A percentile compares a stretch with the other conserved stretches of the same genome.
phyloP scores from a whole-genome alignment of 2,329 filamentous ascomycete species.

The Nakataea oryzae region DNA sequence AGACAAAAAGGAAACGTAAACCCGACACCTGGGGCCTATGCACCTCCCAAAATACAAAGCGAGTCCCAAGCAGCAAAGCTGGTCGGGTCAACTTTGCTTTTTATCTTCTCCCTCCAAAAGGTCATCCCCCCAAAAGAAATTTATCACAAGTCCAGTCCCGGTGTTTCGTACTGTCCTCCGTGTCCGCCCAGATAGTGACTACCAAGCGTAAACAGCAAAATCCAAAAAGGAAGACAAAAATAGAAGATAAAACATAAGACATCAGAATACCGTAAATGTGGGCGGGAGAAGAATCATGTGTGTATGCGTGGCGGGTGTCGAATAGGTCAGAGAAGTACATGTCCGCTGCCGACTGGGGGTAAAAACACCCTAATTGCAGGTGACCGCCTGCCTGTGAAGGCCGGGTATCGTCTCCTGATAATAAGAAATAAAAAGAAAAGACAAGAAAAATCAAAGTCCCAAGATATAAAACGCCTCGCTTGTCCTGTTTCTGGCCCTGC shows the following conservation, averaged over 20 bases:
- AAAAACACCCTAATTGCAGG: background rate
- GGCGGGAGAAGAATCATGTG: background rate
- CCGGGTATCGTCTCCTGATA: background rate
- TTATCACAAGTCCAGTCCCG: background rate
- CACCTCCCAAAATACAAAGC: background rate
- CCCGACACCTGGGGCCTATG: background rate
- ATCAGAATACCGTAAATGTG: background rate
- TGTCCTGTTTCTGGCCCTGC: background rate
- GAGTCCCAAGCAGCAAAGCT: background rate
- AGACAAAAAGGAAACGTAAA: constrained; percentile 14
- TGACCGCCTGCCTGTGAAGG: background rate
- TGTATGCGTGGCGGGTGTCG: no score
- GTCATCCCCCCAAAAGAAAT: background rate
- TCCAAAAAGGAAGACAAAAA: constrained; percentile 19
- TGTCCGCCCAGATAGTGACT: background rate
- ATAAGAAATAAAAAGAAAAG: background rate
- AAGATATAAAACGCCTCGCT: background rate
- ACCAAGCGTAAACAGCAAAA: background rate
- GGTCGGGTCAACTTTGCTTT: no score
- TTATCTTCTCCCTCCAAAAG: background rate
- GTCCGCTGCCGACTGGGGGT: background rate
- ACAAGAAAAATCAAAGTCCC: constrained; percentile 1
- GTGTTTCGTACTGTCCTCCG: background rate
- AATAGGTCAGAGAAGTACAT: background rate
- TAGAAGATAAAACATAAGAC: constrained; percentile 17